These are phyloP conservation scores for Lonicera japonica DNA, from an alignment of 129 eudicot genomes.

Conservation along the genomic window DNA sequence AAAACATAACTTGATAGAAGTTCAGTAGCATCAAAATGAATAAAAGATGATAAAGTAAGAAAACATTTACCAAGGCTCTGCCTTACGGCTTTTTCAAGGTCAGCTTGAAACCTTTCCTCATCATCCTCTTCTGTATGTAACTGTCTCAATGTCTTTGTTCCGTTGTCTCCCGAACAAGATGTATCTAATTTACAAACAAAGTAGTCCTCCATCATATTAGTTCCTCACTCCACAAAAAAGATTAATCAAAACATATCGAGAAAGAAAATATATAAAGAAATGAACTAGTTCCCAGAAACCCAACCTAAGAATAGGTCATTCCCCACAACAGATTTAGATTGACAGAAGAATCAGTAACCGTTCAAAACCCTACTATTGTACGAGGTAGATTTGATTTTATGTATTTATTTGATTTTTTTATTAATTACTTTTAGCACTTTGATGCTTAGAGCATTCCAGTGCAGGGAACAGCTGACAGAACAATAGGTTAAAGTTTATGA, in stretches of 20 bases:
- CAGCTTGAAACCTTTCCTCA: conserved; percentile 93
- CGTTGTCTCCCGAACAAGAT: conserved; percentile 14
- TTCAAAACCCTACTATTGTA: no score
- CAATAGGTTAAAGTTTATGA: no score
- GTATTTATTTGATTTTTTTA: no score
- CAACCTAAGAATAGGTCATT: background rate
- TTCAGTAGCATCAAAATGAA: conserved; percentile 4
- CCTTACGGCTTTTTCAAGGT: conserved; percentile 75
- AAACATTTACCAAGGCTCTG: conserved; percentile 80
- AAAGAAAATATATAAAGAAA: background rate
- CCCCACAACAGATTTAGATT: background rate
- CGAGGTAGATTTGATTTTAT: no score
- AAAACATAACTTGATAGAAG: background rate
- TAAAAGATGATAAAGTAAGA: background rate
- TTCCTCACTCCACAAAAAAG: conserved; percentile 4
- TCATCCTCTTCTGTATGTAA: conserved; percentile 63
- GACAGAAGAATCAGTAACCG: background rate
- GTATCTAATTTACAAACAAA: conserved; percentile 15
- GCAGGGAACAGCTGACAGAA: no score
- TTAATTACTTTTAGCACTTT: no score
- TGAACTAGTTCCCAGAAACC: background rate
- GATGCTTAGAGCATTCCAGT: no score
- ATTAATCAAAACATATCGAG: background rate
- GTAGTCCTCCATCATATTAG: conserved; percentile 15
- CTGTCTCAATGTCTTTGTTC: conserved; percentile 23